These are phyloP conservation scores for Stropharia rugosoannulata DNA, from an alignment of 768 basidiomycete genomes.

Conservation along the genomic window DNA sequence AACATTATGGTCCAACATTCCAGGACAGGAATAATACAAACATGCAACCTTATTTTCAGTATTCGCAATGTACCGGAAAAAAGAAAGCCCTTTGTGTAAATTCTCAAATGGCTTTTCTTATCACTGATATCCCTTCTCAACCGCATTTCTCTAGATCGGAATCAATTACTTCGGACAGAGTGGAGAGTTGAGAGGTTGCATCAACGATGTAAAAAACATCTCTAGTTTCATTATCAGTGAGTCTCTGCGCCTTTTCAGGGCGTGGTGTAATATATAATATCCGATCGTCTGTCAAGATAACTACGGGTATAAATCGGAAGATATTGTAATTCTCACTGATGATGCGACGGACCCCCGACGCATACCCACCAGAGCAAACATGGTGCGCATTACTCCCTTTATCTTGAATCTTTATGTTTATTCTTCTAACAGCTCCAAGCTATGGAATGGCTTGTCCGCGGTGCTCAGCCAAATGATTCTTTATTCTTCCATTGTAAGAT, in stretches of 20 bases:
- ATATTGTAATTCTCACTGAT: slow-evolving; percentile 88
- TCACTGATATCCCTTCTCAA: no score
- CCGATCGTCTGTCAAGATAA: slow-evolving; percentile 34
- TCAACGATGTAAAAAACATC: slow-evolving; percentile 89
- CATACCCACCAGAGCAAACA: slow-evolving; percentile 79
- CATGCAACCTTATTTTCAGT: slow-evolving; percentile 73
- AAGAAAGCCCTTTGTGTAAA: slow-evolving; percentile 88
- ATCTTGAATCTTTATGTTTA: background rate
- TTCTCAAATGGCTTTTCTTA: slow-evolving; percentile 2
- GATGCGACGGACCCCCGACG: slow-evolving; percentile 60
- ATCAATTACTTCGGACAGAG: slow-evolving; percentile 80
- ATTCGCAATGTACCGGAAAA: slow-evolving; percentile 85
- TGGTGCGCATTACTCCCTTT: slow-evolving; percentile 42
- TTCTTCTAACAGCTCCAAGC: slow-evolving; percentile 51
- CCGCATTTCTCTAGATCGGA: slow-evolving; percentile 58
- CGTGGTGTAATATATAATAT: background rate
- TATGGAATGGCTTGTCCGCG: slow-evolving; percentile 91
- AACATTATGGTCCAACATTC: slow-evolving; percentile 63
- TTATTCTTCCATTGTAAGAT: slow-evolving; percentile 85
- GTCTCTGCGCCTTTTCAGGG: slow-evolving; percentile 18
- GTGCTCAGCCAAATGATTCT: slow-evolving; percentile 79
- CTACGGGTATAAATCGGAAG: slow-evolving; percentile 68
- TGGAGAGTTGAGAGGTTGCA: slow-evolving; percentile 77
- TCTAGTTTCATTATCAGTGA: slow-evolving; percentile 70
- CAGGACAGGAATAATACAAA: slow-evolving; percentile 42